A percentile compares a stretch with the other conserved stretches of the same genome.
phyloP scores from a whole-genome alignment of 1,284 basidiomycete genomes.

The Vanrija sp. region DNA sequence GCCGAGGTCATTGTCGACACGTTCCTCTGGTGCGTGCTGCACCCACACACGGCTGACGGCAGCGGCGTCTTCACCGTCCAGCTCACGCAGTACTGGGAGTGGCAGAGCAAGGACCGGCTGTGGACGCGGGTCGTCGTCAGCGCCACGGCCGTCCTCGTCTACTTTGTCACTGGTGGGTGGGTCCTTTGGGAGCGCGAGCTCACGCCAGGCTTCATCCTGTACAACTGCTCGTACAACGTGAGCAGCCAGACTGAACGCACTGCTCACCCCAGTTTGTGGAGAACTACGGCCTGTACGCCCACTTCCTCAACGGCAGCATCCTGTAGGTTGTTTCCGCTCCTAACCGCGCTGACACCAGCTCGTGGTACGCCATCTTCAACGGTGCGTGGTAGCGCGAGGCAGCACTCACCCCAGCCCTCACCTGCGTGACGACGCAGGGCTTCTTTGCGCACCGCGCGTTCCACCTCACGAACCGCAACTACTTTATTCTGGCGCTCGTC shows the following conservation, averaged over 20 bases:
- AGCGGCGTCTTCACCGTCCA: conserved; percentile 8
- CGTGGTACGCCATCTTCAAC: background rate
- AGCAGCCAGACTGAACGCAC: background rate
- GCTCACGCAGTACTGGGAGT: conserved; percentile 18
- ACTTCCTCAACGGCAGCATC: conserved; percentile 7
- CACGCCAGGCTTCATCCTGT: background rate
- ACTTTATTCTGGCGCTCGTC: conserved; percentile 16
- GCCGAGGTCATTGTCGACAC: too few species aligned
- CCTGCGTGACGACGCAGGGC: conserved; percentile 14
- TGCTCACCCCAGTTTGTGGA: conserved; percentile 17
- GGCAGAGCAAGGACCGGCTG: conserved; percentile 19
- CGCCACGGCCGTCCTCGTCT: background rate
- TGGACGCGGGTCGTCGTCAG: conserved; percentile 25
- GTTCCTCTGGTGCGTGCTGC: background rate
- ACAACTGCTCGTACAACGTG: background rate
- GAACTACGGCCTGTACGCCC: conserved; percentile 18
- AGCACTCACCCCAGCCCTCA: background rate
- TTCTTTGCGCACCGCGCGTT: conserved; percentile 31
- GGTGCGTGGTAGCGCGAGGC: background rate
- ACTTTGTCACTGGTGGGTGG: background rate
- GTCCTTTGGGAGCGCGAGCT: background rate
- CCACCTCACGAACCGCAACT: conserved; percentile 18
- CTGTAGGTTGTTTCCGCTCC: too few species aligned
- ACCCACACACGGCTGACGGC: background rate
- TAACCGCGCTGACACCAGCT: background rate